Evolutionary conservation across 345 rosid genomes (phyloP), one percentile per base, ranked within the genome.

Genomic region (Eutrema yunnanense): DNA sequence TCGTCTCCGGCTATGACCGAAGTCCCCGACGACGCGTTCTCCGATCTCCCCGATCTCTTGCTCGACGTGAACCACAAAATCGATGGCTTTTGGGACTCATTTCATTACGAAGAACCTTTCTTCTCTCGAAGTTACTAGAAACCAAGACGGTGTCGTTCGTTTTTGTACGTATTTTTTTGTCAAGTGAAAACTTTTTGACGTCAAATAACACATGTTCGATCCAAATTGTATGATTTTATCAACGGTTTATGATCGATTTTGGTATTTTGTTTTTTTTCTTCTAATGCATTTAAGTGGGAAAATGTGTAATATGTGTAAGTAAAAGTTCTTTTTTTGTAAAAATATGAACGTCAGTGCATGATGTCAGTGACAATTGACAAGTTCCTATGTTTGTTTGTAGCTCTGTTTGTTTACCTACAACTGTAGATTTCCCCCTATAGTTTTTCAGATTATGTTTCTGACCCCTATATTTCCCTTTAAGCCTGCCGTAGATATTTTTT

Each of bases 11-110:
- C 14, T 41, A 66, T 58, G 67, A 74, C 47, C 0, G 54, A n/a
- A 26, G 10, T 27, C 27, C 8, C 56, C 9, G 96, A 88, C 62
- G 96, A 89, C 57, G 78, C 90, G 3, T 92, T 87, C 47, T 66
- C 83, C 6, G 89, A 84, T 75, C 84, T 92, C 54, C 96, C 97
- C 3, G 94, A 92, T 68, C 86, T 92, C 13, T 63, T 81, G 67
- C 56, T 66, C 9, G 86, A 82, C 55, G 67, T 75, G 33, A 71
- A 77, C 43, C 81, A 51, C 50, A 78, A 79, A 9, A 73, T 78
- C 26, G 82, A 74, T 27, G 89, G 83, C 63, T 68, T 87, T 29
- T 81, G 87, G 82, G 75, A 54, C 62, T 69, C 81, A 13, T 68
- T 75, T 4, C 74, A 69, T 16, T 26, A 53, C 62, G 69, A 67